Conservation (phyloP, 148 eudicot species). For the Limonium bicolor region DNA sequence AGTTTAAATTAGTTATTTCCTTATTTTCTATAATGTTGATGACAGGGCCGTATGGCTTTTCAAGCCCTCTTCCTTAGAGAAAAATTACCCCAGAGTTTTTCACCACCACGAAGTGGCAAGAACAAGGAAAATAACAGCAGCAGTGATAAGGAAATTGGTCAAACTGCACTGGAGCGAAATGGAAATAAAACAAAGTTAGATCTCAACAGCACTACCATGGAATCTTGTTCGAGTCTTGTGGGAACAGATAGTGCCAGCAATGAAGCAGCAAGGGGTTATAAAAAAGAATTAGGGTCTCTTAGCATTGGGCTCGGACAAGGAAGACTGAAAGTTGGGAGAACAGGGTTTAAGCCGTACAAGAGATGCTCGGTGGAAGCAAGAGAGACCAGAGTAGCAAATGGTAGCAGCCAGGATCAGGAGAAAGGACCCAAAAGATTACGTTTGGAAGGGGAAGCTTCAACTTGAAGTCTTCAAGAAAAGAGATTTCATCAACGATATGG, state of each 20-base stretch:
- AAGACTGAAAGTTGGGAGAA: conserved; percentile 40
- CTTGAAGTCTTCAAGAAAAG: too few relatives aligned
- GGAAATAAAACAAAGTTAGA: conserved; percentile 23
- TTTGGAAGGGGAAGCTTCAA: conserved; percentile 51
- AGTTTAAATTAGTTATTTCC: neutral
- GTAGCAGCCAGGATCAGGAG: conserved; percentile 40
- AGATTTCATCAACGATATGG: too few relatives aligned
- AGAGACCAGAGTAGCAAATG: conserved; percentile 28
- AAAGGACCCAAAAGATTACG: conserved; percentile 70
- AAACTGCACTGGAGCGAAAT: conserved; percentile 12
- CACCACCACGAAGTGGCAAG: conserved; percentile 27
- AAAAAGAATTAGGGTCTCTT: conserved; percentile 18
- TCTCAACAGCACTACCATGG: conserved; percentile 35
- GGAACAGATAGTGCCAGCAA: conserved; percentile 11
- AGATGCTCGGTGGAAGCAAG: conserved; percentile 80
- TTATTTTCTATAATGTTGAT: neutral
- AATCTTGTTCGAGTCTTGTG: conserved; percentile 17
- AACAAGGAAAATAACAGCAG: conserved; percentile 13
- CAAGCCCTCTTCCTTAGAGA: conserved; percentile 70
- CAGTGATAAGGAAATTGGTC: conserved; percentile 12
- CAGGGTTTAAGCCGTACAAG: conserved; percentile 94
- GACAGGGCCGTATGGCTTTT: conserved; percentile 84
- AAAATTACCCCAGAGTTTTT: conserved; percentile 84
- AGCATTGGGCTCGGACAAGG: conserved; percentile 28
- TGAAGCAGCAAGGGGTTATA: conserved; percentile 18